Evolutionary conservation across 2,329 filamentous ascomycete species (phyloP), one percentile per base, ranked within the genome.

Genomic region (Aspergillus ochraceoroseus): DNA sequence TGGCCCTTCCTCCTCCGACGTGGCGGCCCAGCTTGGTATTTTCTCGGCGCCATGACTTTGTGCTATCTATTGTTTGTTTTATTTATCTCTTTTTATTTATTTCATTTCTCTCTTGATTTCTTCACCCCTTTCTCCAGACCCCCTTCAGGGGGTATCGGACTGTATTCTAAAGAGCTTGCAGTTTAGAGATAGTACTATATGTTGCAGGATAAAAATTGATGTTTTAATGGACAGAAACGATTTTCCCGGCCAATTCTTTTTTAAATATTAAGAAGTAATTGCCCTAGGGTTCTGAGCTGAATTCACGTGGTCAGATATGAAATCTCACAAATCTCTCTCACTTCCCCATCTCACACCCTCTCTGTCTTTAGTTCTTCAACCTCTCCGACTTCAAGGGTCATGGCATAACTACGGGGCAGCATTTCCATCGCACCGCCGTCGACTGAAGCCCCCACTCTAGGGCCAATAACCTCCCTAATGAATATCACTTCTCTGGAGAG

Each of bases 21-120:
- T 43, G 52, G 52, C 45, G 56, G 51, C 44, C 41, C 29, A 40
- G 46, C 54, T 60, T 59, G 55, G 56, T 53, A 56, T 56, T 54
- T 36, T 55, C 53, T 61, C 50, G 59, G 59, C 57, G 59, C 52
- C 57, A 57, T 56, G 56, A 32, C 26, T 38, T 38, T 28, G 35
- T 31, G 28, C 35, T 31, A 14, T 35, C 19, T 25, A 46, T 44
- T 48, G 30, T 41, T 33, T 39, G 26, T 44, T 39, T 32, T 20
- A 38, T 22, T 47, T 43, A 32, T 31, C 31, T 23, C 27, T 38
- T 46, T 29, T 32, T 46, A 13, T 17, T 36, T 31, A 18, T 18
- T 19, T 23, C 30, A 38, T 32, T 15, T 26, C 12, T 11, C 27
- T 42, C 15, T 31, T 38, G 31, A 35, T 38, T 26, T 34, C 29